These are phyloP conservation scores for Ceratocystis smalleyi DNA, from an alignment of 2,329 filamentous ascomycete genomes.

Conservation along the genomic window DNA sequence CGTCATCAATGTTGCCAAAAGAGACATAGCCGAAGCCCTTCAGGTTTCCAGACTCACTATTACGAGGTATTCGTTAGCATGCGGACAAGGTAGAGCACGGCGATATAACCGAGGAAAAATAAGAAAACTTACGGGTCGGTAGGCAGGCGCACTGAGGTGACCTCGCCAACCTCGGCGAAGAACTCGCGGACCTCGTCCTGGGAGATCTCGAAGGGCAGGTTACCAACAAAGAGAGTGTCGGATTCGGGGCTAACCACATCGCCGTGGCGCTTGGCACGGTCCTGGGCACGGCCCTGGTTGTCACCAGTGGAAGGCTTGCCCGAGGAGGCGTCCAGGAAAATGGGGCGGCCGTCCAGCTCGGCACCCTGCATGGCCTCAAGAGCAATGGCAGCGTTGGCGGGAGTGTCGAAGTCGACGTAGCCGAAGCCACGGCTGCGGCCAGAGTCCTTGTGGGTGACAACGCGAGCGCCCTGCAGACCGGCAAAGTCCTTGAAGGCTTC, in stretches of 20 bases:
- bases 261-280: conserved; percentile 55
- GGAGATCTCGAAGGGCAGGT: conserved; percentile 70
- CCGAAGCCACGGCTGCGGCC: conserved; percentile 85
- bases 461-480: conserved; percentile 55
- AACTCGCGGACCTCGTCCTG: conserved; percentile 60
- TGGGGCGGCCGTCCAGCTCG: conserved; percentile 56
- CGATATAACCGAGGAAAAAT: neutral
- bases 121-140: conserved; percentile 52
- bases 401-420: conserved; percentile 70
- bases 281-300: conserved; percentile 41
- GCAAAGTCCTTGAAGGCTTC: conserved; percentile 70
- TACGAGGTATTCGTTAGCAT: conserved; percentile 24
- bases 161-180: conserved; percentile 54
- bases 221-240: conserved; percentile 82
- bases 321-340: conserved; percentile 52
- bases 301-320: conserved; percentile 43
- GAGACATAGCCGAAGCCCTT: conserved; percentile 92
- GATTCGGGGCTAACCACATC: conserved; percentile 65
- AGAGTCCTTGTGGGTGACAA: conserved; percentile 68
- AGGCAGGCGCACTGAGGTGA: conserved; percentile 71
- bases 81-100: neutral
- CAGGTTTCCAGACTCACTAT: conserved; percentile 58
- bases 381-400: conserved; percentile 53
- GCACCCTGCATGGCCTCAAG: conserved; percentile 58
- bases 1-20: conserved; percentile 69